Conservation (phyloP, 2,329 filamentous ascomycete species). For the Macrophomina pseudophaseolina region DNA sequence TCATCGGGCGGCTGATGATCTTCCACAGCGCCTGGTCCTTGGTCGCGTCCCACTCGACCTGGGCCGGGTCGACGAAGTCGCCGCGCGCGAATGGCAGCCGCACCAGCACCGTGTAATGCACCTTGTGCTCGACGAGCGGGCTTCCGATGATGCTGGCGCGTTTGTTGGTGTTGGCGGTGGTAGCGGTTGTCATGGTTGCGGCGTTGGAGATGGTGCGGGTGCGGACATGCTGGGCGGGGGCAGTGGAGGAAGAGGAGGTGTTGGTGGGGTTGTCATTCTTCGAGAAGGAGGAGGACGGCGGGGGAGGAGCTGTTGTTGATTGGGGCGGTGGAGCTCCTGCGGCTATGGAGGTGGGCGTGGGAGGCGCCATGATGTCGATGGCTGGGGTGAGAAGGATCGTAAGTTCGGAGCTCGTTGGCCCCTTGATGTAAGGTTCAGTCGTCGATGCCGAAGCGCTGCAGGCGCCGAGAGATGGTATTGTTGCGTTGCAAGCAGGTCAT, state of each 20-base stretch:
- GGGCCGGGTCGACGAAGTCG: conserved; percentile 87
- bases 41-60: conserved; percentile 81
- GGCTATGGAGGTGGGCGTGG: background rate
- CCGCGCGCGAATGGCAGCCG: conserved; percentile 87
- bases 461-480: background rate
- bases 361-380: conserved; percentile 1
- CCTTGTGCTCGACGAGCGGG: conserved; percentile 20
- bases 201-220: conserved; percentile 20
- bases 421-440: background rate
- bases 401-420: background rate
- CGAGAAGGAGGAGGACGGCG: background rate
- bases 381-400: background rate
- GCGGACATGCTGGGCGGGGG: conserved; percentile 1
- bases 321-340: conserved; percentile 11
- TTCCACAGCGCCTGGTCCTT: conserved; percentile 93
- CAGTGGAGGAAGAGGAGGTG: background rate
- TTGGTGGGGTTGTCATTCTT: background rate
- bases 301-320: background rate
- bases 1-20: conserved; percentile 69
- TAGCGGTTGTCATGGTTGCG: too few species aligned
- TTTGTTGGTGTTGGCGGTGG: conserved; percentile 8
- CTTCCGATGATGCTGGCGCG: conserved; percentile 16
- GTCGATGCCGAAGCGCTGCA: background rate
- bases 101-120: conserved; percentile 75
- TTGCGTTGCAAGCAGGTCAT: background rate